Base-by-base conservation (phyloP, 2,329 filamentous ascomycete genomes). In the Phoma herbarum region DNA sequence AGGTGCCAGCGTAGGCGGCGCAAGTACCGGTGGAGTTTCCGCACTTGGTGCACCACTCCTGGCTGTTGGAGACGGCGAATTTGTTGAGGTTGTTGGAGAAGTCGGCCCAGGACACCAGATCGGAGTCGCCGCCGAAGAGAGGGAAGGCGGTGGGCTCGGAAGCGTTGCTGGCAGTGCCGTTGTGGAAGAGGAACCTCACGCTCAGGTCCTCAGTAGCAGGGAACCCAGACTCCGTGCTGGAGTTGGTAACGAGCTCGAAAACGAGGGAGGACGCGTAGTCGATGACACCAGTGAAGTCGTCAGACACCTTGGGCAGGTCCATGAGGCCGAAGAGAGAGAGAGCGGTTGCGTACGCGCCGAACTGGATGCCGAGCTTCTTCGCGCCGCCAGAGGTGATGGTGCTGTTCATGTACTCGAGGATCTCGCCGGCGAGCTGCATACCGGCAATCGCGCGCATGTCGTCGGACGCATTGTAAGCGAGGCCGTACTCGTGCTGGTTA, bases 211-310 rank as follows among this genome's bases (percentile, higher is more conserved):
- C 76, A 4, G 57, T 65, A 7, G 74, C 65, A 2, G 82, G 83
- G 67, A 84, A 83, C 0, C 69, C 70, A 3, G 70, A 67, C 0
- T 70, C 67, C 2, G 68, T 62, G 60, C 85, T 82, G 0, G 60
- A 59, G 1, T 61, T 51, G 39, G 86, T 88, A 67, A 87, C 84
- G 22, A 84, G 84, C 81, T 97, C 93, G 74, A 96, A 93, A 6
- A 83, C 83, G 85, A 96, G 92, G 63, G 87, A 87, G 2, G 88
- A 90, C 5, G 92, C 92, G 70, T 97, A 97, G 79, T 93, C 89
- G n/a, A 89, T 87, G 12, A 97, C 81, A 53, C 90, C 90, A 59
- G 80, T 87, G 80, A 97, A 96, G 74, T 90, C 80, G 1, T 78
- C 66, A 58, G 82, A 85, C 2, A 79, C 83, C 12, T 77, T 63